These are phyloP conservation scores for Sclerotinia spermophila DNA, from an alignment of 2,329 filamentous ascomycete genomes.

Conservation along the genomic window DNA sequence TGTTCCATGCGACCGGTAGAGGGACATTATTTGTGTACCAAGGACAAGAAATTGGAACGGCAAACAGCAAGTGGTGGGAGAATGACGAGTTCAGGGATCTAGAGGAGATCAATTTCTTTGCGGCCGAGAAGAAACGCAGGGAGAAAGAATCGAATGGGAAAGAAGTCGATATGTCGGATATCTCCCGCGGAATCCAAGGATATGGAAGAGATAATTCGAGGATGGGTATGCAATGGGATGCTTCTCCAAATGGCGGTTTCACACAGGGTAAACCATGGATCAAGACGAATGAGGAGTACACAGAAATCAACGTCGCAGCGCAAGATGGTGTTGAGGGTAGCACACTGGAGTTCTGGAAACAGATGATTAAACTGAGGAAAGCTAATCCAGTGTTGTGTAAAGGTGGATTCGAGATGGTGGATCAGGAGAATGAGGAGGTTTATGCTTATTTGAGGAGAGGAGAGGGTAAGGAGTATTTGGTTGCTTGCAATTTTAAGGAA, in stretches of 20 bases:
- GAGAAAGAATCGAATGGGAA: conserved; percentile 36
- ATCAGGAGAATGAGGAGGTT: conserved; percentile 14
- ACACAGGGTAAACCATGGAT: conserved; percentile 51
- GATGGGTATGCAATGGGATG: conserved; percentile 66
- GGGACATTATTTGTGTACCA: conserved; percentile 59
- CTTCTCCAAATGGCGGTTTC: conserved; percentile 60
- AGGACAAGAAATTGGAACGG: conserved; percentile 58
- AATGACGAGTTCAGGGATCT: conserved; percentile 68
- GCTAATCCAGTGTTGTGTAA: conserved; percentile 25
- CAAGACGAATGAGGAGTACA: conserved; percentile 53
- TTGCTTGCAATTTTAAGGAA: conserved; percentile 11
- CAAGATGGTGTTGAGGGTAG: conserved; percentile 15
- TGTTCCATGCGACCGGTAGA: conserved; percentile 46
- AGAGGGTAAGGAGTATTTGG: not conserved
- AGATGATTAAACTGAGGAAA: conserved; percentile 23
- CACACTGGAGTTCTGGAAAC: conserved; percentile 26
- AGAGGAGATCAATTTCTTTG: conserved; percentile 50
- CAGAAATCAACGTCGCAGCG: conserved; percentile 42
- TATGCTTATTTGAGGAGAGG: conserved; percentile 16
- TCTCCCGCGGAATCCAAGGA: conserved; percentile 49
- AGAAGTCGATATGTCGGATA: conserved; percentile 35
- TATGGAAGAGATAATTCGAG: conserved; percentile 67
- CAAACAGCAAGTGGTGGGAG: conserved; percentile 55
- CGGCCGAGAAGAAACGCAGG: conserved; percentile 22
- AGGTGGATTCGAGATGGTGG: conserved; percentile 24